Conservation (phyloP, 2,329 filamentous ascomycete genomes). For the Hypoxylon sp. region DNA sequence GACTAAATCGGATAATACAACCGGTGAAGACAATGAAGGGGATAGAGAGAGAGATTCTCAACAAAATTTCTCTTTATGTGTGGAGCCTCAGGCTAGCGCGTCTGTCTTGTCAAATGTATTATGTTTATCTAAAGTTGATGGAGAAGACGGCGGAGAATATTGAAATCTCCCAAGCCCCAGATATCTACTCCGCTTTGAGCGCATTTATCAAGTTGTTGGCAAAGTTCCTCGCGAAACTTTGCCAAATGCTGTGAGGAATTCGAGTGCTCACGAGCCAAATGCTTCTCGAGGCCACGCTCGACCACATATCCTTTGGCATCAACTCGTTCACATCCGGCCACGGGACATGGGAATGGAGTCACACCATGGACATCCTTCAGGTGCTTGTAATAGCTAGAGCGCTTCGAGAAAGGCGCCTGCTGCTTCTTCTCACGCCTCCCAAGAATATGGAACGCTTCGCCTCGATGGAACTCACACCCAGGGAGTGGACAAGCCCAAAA, state of each 20-base stretch:
- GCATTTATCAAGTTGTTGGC: background rate
- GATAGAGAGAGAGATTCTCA: background rate
- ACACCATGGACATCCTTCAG: constrained; percentile 55
- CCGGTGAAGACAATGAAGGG: background rate
- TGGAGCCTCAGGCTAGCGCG: background rate
- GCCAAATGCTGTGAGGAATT: constrained; percentile 2
- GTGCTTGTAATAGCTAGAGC: constrained; percentile 53
- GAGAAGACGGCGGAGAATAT: background rate
- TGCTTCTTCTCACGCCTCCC: constrained; percentile 4
- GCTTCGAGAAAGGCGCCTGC: constrained; percentile 34
- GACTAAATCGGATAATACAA: background rate
- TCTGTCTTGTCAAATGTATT: background rate
- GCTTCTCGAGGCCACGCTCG: constrained; percentile 47
- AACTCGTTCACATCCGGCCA: constrained; percentile 49
- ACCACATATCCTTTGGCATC: constrained; percentile 45
- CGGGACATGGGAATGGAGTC: constrained; percentile 52
- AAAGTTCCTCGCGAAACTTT: background rate
- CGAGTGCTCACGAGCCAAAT: constrained; percentile 38
- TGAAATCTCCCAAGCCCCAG: background rate
- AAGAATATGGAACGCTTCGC: constrained; percentile 11
- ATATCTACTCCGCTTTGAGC: background rate
- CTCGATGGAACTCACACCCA: constrained; percentile 45
- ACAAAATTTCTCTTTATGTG: background rate
- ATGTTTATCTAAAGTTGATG: constrained; percentile 4
- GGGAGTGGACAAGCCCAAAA: constrained; percentile 42